Evolutionary conservation across 1,284 basidiomycete species (phyloP).

Genomic region (Pterulicium gracile): DNA sequence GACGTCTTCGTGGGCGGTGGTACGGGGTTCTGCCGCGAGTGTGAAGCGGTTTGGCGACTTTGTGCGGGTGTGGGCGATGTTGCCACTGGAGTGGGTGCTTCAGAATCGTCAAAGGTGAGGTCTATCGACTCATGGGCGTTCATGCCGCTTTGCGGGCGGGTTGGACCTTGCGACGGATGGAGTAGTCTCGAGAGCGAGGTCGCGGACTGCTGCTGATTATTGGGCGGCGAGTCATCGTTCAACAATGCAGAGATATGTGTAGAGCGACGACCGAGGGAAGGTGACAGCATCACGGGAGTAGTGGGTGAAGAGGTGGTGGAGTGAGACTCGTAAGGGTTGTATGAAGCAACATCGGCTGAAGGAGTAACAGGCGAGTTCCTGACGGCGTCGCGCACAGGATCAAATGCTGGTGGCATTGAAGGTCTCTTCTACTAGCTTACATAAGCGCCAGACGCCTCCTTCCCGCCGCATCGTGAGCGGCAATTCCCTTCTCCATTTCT

Average conservation of each 20-base stretch:
- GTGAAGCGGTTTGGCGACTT: conserved; percentile 13
- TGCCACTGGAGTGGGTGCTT: background rate
- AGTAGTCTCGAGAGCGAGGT: background rate
- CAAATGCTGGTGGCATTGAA: conserved; percentile 66
- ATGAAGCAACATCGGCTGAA: conserved; percentile 12
- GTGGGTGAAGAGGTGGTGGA: conserved; percentile 8
- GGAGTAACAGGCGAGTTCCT: conserved; percentile 44
- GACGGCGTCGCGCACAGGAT: conserved; percentile 75
- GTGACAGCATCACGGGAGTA: conserved; percentile 3
- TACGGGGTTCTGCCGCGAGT: conserved; percentile 19
- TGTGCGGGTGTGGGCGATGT: background rate
- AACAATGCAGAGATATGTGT: conserved; percentile 4
- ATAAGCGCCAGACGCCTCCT: background rate
- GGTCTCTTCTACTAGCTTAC: background rate
- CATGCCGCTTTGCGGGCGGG: background rate
- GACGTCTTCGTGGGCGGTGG: conserved; percentile 49
- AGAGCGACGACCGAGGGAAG: conserved; percentile 1
- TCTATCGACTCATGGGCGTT: background rate
- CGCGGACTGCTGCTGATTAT: background rate
- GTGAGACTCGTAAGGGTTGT: conserved; percentile 11
- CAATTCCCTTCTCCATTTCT: background rate
- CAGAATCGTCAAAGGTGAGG: background rate
- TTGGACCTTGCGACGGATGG: too few relatives aligned
- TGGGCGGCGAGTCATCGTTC: conserved; percentile 1
- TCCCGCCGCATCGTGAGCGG: background rate